These are phyloP conservation scores for Tuber melanosporum DNA, from an alignment of 495 filamentous ascomycete genomes.

Conservation along the genomic window DNA sequence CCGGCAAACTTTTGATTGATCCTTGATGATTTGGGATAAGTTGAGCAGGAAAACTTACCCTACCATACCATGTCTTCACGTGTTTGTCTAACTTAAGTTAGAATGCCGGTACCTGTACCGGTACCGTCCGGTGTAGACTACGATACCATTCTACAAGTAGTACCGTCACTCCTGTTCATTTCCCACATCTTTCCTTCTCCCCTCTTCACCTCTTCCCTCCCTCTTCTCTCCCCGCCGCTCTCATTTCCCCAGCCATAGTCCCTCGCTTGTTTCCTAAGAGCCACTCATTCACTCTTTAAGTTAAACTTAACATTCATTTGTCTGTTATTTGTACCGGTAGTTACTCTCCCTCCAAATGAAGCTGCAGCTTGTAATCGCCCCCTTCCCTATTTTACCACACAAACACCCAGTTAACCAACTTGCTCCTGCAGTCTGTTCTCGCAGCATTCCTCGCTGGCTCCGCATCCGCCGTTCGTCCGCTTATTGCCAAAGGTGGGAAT, in stretches of 20 bases:
- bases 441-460: conserved; percentile 13
- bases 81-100: not conserved
- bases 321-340: not conserved
- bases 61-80: not conserved
- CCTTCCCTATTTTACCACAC: not conserved
- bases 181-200: conserved; percentile 10
- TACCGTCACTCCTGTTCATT: conserved; percentile 24
- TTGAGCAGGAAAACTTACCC: not conserved
- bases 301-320: not conserved
- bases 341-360: not conserved
- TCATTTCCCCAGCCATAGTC: conserved; percentile 3
- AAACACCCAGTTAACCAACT: not conserved
- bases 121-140: too few species aligned
- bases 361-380: not conserved
- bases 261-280: conserved; percentile 18
- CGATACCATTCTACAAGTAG: too few species aligned
- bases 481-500: conserved; percentile 67
- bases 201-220: not conserved
- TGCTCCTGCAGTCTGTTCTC: conserved; percentile 20
- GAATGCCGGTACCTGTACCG: too few species aligned
- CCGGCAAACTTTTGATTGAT: not conserved
- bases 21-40: not conserved
- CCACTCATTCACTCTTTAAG: not conserved
- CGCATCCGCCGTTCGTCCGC: conserved; percentile 56
- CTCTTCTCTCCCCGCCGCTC: conserved; percentile 1